Conservation (phyloP, 2,329 filamentous ascomycete genomes). For the Lasiodiplodia theobromae region DNA sequence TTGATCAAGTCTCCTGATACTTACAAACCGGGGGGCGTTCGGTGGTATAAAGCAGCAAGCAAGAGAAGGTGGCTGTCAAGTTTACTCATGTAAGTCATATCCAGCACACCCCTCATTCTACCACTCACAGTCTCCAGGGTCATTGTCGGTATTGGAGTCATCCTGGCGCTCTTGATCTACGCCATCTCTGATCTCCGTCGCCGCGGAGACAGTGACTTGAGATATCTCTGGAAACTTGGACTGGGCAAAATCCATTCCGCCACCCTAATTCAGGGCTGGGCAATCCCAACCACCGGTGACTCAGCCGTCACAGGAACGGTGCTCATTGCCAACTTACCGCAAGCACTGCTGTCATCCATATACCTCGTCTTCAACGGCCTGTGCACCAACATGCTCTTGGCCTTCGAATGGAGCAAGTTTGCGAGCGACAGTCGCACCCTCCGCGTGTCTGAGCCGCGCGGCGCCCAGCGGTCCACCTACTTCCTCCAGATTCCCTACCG, state of each 20-base stretch:
- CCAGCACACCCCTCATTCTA: no score
- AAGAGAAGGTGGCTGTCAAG: no score
- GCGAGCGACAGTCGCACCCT: not conserved
- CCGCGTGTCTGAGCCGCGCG: not conserved
- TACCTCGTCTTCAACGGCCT: slow-evolving; percentile 57
- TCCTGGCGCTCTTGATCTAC: no score
- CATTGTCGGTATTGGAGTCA: no score
- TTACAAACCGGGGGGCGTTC: no score
- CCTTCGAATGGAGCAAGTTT: slow-evolving; percentile 53
- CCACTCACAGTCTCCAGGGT: no score
- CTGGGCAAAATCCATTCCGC: not conserved
- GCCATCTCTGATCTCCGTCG: no score
- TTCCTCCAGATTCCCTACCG: slow-evolving; percentile 51
- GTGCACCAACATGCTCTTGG: slow-evolving; percentile 56
- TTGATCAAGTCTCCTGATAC: no score
- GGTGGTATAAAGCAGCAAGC: no score
- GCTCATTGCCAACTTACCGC: not conserved
- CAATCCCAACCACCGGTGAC: not conserved
- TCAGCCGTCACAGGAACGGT: not conserved
- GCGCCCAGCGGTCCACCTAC: slow-evolving; percentile 37
- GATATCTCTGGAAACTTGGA: not conserved
- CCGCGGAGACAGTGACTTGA: not conserved
- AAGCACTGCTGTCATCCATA: slow-evolving; percentile 51
- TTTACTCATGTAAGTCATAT: no score
- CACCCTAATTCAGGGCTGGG: not conserved